phyloP scores from a whole-genome alignment of 257 asterid genomes.

The Solanum megistacrolobum region DNA sequence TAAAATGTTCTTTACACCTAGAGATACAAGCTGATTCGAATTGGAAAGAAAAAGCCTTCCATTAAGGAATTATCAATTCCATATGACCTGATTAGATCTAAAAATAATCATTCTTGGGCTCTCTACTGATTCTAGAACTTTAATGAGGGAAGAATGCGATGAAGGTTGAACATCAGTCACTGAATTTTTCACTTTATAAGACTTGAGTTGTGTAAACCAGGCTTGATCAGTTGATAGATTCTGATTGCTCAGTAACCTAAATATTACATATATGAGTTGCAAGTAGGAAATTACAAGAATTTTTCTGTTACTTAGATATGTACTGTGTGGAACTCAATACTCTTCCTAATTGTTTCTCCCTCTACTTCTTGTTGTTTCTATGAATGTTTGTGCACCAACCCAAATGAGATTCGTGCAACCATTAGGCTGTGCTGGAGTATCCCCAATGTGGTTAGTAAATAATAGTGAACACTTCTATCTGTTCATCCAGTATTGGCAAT shows the following conservation, averaged over 20 bases:
- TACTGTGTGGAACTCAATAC: background rate
- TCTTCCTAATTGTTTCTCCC: background rate
- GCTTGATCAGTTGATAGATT: background rate
- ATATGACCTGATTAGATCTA: background rate
- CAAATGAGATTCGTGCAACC: background rate
- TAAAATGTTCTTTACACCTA: background rate
- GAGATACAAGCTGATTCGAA: background rate
- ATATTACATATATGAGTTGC: background rate
- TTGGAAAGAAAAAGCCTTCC: background rate
- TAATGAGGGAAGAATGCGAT: background rate
- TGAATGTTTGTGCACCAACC: background rate
- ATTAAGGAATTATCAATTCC: background rate
- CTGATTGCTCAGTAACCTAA: background rate
- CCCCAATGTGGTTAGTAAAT: background rate
- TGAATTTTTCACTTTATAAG: background rate
- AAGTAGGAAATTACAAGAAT: background rate
- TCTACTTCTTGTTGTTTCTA: background rate
- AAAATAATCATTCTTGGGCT: background rate
- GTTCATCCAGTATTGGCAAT: background rate
- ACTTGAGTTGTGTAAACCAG: background rate
- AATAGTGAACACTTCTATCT: background rate
- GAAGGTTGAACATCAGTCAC: background rate
- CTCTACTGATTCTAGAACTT: background rate
- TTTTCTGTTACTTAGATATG: background rate
- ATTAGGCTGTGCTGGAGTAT: background rate